Evolutionary conservation across 1,284 basidiomycete genomes (phyloP).

Genomic region (Leccinum griseonigrum): DNA sequence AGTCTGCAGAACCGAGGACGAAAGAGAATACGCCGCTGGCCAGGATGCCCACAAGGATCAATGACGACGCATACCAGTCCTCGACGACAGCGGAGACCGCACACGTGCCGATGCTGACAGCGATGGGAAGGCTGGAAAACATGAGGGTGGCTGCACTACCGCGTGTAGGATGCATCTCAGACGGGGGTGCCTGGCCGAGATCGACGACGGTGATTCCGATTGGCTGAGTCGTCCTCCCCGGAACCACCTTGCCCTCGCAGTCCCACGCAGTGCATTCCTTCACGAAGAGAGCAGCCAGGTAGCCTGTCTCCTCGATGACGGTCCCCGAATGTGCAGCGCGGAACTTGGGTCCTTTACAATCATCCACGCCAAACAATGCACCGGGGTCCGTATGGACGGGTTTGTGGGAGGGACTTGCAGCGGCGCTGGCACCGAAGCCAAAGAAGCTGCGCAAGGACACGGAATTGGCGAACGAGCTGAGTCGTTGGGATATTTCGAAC

Average conservation of each 20-base stretch:
- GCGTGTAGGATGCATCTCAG: constrained; percentile 2
- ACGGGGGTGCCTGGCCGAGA: constrained; percentile 9
- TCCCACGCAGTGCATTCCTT: constrained; percentile 9
- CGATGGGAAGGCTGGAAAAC: constrained; percentile 20
- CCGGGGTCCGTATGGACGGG: constrained; percentile 15
- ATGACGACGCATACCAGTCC: constrained; percentile 26
- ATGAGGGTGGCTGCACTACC: background rate
- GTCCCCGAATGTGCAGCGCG: constrained; percentile 23
- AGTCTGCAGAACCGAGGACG: constrained; percentile 26
- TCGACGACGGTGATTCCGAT: constrained; percentile 17
- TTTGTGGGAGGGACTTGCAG: constrained; percentile 7
- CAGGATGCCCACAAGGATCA: constrained; percentile 32
- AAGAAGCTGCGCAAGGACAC: constrained; percentile 2
- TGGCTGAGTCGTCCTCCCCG: constrained; percentile 5
- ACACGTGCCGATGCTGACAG: constrained; percentile 17
- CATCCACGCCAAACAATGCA: constrained; percentile 16
- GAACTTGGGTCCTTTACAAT: constrained; percentile 16
- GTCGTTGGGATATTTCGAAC: constrained; percentile 19
- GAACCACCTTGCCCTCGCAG: background rate
- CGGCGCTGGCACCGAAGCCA: background rate
- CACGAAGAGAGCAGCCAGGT: constrained; percentile 16
- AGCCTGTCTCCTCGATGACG: constrained; percentile 16
- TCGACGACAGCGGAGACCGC: constrained; percentile 9
- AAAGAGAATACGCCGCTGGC: constrained; percentile 28
- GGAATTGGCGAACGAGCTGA: constrained; percentile 12